Evolutionary conservation across 2,329 filamentous ascomycete species (phyloP), one percentile per base, ranked within the genome.

Genomic region (Sporothrix variecibatus): DNA sequence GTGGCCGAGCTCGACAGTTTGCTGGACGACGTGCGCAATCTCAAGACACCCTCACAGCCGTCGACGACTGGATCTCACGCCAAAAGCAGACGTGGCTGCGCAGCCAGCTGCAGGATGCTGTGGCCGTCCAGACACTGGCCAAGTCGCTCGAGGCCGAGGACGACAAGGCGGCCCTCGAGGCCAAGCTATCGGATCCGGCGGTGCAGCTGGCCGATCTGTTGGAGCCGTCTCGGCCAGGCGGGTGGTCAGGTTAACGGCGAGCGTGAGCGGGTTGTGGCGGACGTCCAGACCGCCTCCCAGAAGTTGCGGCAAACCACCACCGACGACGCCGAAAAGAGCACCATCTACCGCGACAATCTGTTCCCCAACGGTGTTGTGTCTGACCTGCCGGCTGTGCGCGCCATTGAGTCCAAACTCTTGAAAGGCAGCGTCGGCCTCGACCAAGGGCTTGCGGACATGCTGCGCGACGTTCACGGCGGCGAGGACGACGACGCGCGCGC

Each of bases 81-180:
- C 87, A 89, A 78, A 87, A 87, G 78, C 83, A 84, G 75, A 83
- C 83, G 12, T 89, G 88, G 87, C 87, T 78, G 72, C 38, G 75
- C 76, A 71, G 77, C 73, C 76, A 76, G 64, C 68, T 81, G 65
- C 71, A 77, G 49, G 75, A 71, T 17, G 79, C 75, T n/a, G 75
- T 74, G 15, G 78, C 75, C 15, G 74, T 78, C 34, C 72, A 75
- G 43, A 75, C 75, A n/a, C 60, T 79, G 28, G 77, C 77, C 17
- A 76, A 78, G 43, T 76, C 78, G 28, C 62, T 75, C 31, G 60
- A 72, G 2, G 71, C 9, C 43, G 43, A 49, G 43, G 43, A 49
- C 11, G 71, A 72, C 38, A 69, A 73, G 20, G 46, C 60, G 6
- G 70, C 46, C 17, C 49, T 75, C 15, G 56, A 73, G n/a, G 26